Base-by-base conservation (phyloP, 106 monocot species). In the Dendrobium chrysotoxum region DNA sequence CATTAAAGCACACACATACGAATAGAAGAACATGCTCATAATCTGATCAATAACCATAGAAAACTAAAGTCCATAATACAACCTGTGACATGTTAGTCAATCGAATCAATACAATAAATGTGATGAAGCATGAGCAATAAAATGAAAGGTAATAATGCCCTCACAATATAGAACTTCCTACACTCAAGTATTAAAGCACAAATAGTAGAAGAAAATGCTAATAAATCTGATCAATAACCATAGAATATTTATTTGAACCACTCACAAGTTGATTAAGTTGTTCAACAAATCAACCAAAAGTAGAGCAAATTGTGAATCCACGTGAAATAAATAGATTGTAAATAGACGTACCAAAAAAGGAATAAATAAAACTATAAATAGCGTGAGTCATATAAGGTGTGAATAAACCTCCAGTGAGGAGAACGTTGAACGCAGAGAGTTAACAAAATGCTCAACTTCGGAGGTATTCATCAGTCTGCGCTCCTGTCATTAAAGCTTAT, bases 361-460 rank as follows among this genome's bases (percentile, higher is more conserved):
- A 16, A 79, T 1, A 46, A 53, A 28, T 44, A 73, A 11, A 70
- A 53, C 45, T 70, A 70, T 17, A 82, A 26, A 12, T 35, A 54
- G 70, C 13, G 35, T 70, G 70, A 78, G 21, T 25, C 21, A 78
- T 72, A 45, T 72, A 45, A 28, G 28, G 7, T 68, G 61, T 47
- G 72, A 12, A 77, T 57, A 78, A 50, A 99, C 99, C 99, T 99
- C 99, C 79, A 99, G 75, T 20, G 86, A 88, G 44, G 87, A 87
- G 85, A 95, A 95, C 20, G 95, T 86, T 44, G 91, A 88, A 46
- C 95, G 86, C 88, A 99, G 85, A 77, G 95, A 88, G 78, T 91
- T 90, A 46, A 88, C 93, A 76, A 95, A 99, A 57, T 76, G 82
- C 66, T 85, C 84, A 41, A 95, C 93, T 79, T 99, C 99, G 12